phyloP scores from a whole-genome alignment of 306 rosid species.

The Prunus mume region DNA sequence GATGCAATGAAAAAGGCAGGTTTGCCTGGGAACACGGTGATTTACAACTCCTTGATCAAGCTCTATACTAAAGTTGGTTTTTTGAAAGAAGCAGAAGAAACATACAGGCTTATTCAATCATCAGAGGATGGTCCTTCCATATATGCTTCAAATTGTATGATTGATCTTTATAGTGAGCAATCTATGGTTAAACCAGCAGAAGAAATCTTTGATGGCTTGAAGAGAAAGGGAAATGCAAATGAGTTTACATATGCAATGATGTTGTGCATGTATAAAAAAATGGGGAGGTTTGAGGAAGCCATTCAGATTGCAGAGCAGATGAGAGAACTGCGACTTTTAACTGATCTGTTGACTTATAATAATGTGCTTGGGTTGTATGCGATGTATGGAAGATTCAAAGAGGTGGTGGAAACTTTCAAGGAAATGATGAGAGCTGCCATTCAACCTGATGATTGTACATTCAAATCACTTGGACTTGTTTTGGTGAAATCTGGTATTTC shows the following conservation, averaged over 20 bases:
- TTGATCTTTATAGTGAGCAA: conserved; percentile 69
- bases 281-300: conserved; percentile 67
- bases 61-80: conserved; percentile 76
- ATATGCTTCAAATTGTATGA: conserved; percentile 85
- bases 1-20: conserved; percentile 62
- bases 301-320: conserved; percentile 54
- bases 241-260: conserved; percentile 86
- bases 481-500: conserved; percentile 66
- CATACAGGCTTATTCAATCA: conserved; percentile 52
- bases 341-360: conserved; percentile 64
- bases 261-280: conserved; percentile 78
- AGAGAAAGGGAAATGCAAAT: conserved; percentile 52
- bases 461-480: conserved; percentile 59
- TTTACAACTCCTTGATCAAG: conserved; percentile 69
- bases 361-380: conserved; percentile 66
- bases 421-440: conserved; percentile 53
- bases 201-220: conserved; percentile 59
- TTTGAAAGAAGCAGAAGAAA: conserved; percentile 71
- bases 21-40: conserved; percentile 47
- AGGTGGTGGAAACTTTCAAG: conserved; percentile 53
- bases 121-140: conserved; percentile 51
- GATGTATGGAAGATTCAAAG: conserved; percentile 49
- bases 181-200: conserved; percentile 64
- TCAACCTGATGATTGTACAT: conserved; percentile 66
- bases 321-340: conserved; percentile 48